phyloP scores from a whole-genome alignment of 2,329 filamentous ascomycete genomes.

The Dothidotthia symphoricarpi region DNA sequence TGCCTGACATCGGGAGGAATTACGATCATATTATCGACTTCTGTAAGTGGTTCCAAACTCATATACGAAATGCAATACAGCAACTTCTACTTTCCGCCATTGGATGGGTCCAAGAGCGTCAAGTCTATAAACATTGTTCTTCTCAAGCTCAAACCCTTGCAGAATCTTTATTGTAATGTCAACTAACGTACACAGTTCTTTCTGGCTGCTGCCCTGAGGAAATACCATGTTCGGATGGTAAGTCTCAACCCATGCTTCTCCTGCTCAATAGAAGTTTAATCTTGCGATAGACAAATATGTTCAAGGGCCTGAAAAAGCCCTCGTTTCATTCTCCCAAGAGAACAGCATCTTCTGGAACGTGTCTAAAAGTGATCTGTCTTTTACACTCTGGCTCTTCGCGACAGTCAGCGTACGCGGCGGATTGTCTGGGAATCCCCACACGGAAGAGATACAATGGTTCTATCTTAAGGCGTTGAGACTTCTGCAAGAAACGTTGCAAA shows the following conservation, averaged over 20 bases:
- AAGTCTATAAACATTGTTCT: too few species aligned
- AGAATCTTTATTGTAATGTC: too few species aligned
- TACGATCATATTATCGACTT: slow-evolving; percentile 27
- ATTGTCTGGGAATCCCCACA: slow-evolving; percentile 7
- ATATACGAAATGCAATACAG: too few species aligned
- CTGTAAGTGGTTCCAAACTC: slow-evolving; percentile 10
- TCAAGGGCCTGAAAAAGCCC: slow-evolving; percentile 8
- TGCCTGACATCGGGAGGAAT: slow-evolving; percentile 20
- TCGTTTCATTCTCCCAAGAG: slow-evolving; percentile 11
- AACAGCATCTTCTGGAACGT: slow-evolving; percentile 23
- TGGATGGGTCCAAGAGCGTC: too few species aligned
- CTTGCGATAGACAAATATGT: slow-evolving; percentile 21
- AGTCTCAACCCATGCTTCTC: neutral
- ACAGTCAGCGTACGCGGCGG: slow-evolving; percentile 20
- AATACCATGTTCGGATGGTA: slow-evolving; percentile 19
- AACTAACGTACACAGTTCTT: slow-evolving; percentile 12
- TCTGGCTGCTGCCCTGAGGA: slow-evolving; percentile 20
- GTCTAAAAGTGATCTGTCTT: slow-evolving; percentile 18
- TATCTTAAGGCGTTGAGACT: slow-evolving; percentile 16
- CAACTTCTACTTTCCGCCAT: too few species aligned
- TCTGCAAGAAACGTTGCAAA: slow-evolving; percentile 15
- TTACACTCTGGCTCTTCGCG: slow-evolving; percentile 21
- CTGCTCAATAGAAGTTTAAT: neutral
- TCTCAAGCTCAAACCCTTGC: too few species aligned
- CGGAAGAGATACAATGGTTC: slow-evolving; percentile 16